Base-by-base conservation (phyloP, 2,329 filamentous ascomycete genomes). In the Stromatinia cepivora region DNA sequence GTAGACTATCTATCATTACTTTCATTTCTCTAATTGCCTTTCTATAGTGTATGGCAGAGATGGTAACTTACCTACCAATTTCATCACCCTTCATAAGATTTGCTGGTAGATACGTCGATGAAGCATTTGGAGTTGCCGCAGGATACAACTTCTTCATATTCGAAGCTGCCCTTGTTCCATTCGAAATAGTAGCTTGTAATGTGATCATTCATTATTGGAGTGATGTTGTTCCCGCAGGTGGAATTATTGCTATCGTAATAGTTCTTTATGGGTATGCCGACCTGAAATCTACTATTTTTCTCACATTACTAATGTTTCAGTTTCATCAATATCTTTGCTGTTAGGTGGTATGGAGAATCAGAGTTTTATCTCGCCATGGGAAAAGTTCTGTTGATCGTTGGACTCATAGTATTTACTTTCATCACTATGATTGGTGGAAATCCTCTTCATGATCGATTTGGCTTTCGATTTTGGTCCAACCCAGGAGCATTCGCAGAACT, bases 11-110 rank as follows among this genome's bases (percentile, higher is more conserved):
- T 10, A 36, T 7, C 17, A 85, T 82, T 53, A 83, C 86, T n/a
- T n/a, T 88, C 88, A 0, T 88, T 88, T 80, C 92, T 93, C 82
- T 84, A 65, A 68, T 42, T 39, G 28, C 50, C 6, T 46, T 9
- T n/a, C 25, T 6, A 25, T 17, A 62, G 61, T 62, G 83, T 46
- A 75, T 91, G 81, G 88, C 89, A 17, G 91, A 93, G 78, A 92
- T 93, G 90, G 90, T 92, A 10, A 91, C 89, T 0, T 92, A 90
- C 72, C 81, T 92, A 3, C 91, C 91, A 10, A 91, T 93, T 67
- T 92, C 90, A 0, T 92, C 90, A 53, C 90, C 90, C 0, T 93
- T 94, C 78, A 91, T 93, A 76, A 88, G 89, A 36, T 92, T 93
- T 75, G 91, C 91, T 5, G 90, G 90, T 20, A 86, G 89, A 59